Evolutionary conservation across 345 rosid genomes (phyloP).

Genomic region (Cardamine resedifolia): DNA sequence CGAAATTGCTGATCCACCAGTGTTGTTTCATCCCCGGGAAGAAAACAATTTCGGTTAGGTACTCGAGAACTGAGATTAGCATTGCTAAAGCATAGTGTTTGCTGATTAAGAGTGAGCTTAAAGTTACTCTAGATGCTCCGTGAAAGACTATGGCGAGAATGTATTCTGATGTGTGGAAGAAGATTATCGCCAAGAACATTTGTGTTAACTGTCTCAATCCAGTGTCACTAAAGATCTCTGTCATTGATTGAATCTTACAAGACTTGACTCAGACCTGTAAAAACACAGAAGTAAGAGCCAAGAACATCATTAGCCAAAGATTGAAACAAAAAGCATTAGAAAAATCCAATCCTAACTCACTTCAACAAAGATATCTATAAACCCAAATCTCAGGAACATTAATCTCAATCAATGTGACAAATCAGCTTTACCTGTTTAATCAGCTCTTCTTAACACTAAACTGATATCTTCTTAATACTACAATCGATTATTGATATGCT

Average conservation of each 20-base stretch:
- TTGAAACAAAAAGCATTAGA: conserved; percentile 4
- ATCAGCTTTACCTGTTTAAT: background rate
- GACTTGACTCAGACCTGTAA: conserved; percentile 42
- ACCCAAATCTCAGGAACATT: conserved; percentile 10
- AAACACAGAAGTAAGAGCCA: conserved; percentile 24
- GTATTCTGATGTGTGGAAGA: conserved; percentile 69
- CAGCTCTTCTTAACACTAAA: conserved; percentile 5
- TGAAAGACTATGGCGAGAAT: conserved; percentile 51
- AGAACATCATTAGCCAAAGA: conserved; percentile 2
- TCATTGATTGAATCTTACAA: conserved; percentile 38
- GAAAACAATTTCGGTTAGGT: conserved; percentile 42
- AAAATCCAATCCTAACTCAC: background rate
- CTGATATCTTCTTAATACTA: background rate
- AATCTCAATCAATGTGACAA: conserved; percentile 7
- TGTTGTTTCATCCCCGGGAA: conserved; percentile 60
- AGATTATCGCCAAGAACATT: conserved; percentile 49
- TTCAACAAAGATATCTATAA: background rate
- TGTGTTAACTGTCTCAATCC: conserved; percentile 56
- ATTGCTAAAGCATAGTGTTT: conserved; percentile 57
- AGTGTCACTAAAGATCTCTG: conserved; percentile 49
- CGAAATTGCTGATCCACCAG: conserved; percentile 63
- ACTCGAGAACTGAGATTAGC: conserved; percentile 55
- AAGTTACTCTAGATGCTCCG: conserved; percentile 54
- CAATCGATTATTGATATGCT: background rate
- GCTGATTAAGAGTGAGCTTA: conserved; percentile 61